phyloP scores from a whole-genome alignment of 2,329 filamentous ascomycete genomes.

The Akanthomyces uredinophilus region DNA sequence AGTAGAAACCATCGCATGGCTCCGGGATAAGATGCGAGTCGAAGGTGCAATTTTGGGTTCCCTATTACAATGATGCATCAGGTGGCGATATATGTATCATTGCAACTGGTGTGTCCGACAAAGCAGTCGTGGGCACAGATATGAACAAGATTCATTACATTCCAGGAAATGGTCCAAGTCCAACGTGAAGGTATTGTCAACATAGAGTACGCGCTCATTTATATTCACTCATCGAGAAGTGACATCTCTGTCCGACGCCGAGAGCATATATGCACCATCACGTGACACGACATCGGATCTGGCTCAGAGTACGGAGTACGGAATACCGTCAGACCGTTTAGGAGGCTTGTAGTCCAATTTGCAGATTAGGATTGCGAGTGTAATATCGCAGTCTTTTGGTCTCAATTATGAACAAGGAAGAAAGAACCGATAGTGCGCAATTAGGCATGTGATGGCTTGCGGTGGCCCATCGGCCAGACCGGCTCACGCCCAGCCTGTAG shows the following conservation, averaged over 20 bases:
- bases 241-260: neutral
- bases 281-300: neutral
- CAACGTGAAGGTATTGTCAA: too few relatives aligned
- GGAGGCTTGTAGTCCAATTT: neutral
- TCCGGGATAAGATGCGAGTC: too few relatives aligned
- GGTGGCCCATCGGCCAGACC: neutral
- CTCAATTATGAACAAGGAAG: neutral
- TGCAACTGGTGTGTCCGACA: too few relatives aligned
- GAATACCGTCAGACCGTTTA: neutral
- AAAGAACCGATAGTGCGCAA: neutral
- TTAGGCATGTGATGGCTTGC: slow-evolving; percentile 2
- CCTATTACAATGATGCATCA: too few relatives aligned
- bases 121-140: too few relatives aligned
- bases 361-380: neutral
- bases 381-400: neutral
- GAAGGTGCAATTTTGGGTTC: too few relatives aligned
- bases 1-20: too few relatives aligned
- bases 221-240: neutral
- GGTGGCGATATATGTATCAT: too few relatives aligned
- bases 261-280: neutral
- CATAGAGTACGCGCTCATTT: too few relatives aligned
- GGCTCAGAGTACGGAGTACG: too few relatives aligned
- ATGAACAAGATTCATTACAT: too few relatives aligned
- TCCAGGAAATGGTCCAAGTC: too few relatives aligned
- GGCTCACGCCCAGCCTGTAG: neutral